These are phyloP conservation scores for Triticum turgidum DNA, from an alignment of 176 grass and related monocot genomes.

Conservation along the genomic window DNA sequence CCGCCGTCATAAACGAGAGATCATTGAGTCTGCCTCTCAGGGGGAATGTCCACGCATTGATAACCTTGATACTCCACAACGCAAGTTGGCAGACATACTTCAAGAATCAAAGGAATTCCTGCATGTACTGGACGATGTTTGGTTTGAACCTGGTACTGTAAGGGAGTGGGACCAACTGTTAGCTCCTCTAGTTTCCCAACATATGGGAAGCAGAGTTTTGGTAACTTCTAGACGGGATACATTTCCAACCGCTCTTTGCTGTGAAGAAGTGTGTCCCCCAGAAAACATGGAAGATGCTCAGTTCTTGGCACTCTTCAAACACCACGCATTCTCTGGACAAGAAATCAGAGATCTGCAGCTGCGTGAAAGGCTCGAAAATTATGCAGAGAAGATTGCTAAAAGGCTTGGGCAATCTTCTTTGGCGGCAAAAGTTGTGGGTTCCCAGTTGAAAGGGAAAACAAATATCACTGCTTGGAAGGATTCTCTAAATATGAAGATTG, in stretches of 20 bases:
- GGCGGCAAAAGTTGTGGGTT: constrained; percentile 10
- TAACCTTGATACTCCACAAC: too few species aligned
- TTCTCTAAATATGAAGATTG: background rate
- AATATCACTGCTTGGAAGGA: background rate
- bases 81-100: background rate
- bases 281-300: too few species aligned
- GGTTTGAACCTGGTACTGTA: background rate
- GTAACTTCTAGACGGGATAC: background rate
- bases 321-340: too few species aligned
- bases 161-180: background rate
- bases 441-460: background rate
- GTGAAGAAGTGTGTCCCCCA: too few species aligned
- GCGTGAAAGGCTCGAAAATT: background rate
- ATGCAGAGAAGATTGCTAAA: background rate
- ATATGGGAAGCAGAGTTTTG: background rate
- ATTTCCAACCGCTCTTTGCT: too few species aligned
- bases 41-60: too few species aligned
- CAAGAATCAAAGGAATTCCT: background rate
- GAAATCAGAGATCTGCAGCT: too few species aligned
- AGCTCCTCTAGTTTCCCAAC: background rate
- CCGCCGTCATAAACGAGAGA: too few species aligned
- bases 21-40: too few species aligned
- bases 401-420: constrained; percentile 16
- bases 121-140: background rate
- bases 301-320: too few species aligned